phyloP scores from a whole-genome alignment of 2,329 filamentous ascomycete species.

The Diaporthe sp. region DNA sequence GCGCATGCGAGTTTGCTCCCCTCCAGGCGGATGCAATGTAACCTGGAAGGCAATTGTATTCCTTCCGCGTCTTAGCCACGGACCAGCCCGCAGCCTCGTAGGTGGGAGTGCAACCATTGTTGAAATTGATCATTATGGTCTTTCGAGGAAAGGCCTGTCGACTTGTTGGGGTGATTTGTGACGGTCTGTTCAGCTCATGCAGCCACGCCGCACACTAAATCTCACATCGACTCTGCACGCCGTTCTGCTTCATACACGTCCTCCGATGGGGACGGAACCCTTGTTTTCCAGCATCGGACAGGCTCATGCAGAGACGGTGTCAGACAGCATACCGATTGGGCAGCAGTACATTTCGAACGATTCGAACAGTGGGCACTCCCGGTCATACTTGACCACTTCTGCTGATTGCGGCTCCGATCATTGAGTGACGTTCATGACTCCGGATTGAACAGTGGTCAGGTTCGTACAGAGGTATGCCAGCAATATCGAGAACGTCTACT shows the following conservation, averaged over 20 bases:
- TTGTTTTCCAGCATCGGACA: background rate
- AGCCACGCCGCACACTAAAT: background rate
- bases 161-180: background rate
- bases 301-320: conserved; percentile 1
- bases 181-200: background rate
- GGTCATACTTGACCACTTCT: background rate
- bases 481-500: background rate
- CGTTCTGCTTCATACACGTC: background rate
- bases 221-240: background rate
- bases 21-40: background rate
- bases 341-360: background rate
- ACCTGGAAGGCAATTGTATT: background rate
- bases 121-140: background rate
- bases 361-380: background rate
- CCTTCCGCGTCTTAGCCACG: conserved; percentile 8
- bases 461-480: background rate
- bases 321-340: background rate
- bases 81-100: conserved; percentile 14
- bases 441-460: background rate
- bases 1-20: background rate
- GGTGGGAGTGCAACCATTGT: background rate
- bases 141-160: background rate
- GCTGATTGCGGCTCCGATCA: background rate
- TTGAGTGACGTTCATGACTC: background rate
- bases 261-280: background rate